Evolutionary conservation across 208 protist genomes (phyloP).

Genomic region (Porcisia hertigi): DNA sequence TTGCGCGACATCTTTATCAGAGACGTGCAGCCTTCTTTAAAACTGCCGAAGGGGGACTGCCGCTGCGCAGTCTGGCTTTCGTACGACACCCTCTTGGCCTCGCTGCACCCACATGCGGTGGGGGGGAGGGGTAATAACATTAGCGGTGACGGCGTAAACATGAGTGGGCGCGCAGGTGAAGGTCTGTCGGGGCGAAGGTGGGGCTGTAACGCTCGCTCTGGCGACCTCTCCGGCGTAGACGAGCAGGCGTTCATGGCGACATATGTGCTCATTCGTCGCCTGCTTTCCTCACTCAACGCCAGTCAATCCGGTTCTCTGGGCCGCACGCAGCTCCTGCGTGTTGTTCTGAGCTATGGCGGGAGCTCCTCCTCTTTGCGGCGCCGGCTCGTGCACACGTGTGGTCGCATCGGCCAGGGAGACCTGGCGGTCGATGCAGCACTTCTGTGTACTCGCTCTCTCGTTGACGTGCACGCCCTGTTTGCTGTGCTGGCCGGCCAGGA

Average conservation of each 20-base stretch:
- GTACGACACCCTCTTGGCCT: constrained; percentile 26
- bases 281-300: constrained; percentile 16
- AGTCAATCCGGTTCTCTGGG: constrained; percentile 14
- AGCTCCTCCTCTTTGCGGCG: constrained; percentile 19
- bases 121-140: neutral
- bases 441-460: constrained; percentile 30
- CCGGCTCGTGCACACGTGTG: constrained; percentile 30
- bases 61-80: constrained; percentile 39
- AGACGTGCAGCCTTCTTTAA: constrained; percentile 38
- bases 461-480: constrained; percentile 59
- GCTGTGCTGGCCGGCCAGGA: constrained; percentile 48
- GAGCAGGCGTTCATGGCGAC: constrained; percentile 16
- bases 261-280: constrained; percentile 14
- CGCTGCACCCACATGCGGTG: constrained; percentile 10
- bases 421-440: constrained; percentile 16
- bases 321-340: constrained; percentile 30
- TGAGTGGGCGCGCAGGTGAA: neutral
- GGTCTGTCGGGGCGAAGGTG: neutral
- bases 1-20: constrained; percentile 35
- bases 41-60: constrained; percentile 37
- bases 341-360: constrained; percentile 41
- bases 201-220: neutral
- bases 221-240: neutral
- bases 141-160: too few species aligned
- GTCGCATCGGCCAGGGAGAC: neutral